Conservation (phyloP, 164 flowering plant species). For the Vitis labrusca region DNA sequence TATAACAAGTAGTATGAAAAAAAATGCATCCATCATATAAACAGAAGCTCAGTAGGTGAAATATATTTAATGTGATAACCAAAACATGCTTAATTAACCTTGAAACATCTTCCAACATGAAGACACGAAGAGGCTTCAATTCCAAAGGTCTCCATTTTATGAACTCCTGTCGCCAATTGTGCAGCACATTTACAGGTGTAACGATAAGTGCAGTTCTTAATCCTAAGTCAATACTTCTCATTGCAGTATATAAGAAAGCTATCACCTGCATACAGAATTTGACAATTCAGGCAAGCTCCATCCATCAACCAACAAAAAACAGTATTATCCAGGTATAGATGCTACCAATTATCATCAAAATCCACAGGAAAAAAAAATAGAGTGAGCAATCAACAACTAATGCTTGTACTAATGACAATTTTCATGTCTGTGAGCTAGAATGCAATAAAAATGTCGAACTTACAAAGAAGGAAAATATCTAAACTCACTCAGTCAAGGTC, state of each 20-base stretch:
- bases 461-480: too few species aligned
- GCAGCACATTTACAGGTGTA: slow-evolving; percentile 96
- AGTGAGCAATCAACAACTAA: background rate
- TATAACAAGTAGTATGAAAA: too few species aligned
- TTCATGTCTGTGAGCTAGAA: too few species aligned
- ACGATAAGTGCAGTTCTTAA: slow-evolving; percentile 87
- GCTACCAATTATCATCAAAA: background rate
- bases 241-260: slow-evolving; percentile 86
- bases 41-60: background rate
- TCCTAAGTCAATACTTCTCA: slow-evolving; percentile 87
- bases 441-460: too few species aligned
- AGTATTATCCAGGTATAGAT: background rate
- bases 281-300: background rate
- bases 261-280: slow-evolving; percentile 67
- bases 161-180: slow-evolving; percentile 96
- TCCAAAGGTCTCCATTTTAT: slow-evolving; percentile 89
- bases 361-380: background rate
- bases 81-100: slow-evolving; percentile 45
- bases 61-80: background rate
- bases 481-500: too few species aligned
- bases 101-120: slow-evolving; percentile 90
- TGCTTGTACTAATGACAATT: too few species aligned
- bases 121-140: slow-evolving; percentile 77
- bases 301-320: slow-evolving; percentile 3
- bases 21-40: background rate